Percentiles rank a stretch among this genome's conserved stretches.
phyloP scores from a whole-genome alignment of 1,139 yeast species.

The Hyphopichia wangnamkhiaoensis region DNA sequence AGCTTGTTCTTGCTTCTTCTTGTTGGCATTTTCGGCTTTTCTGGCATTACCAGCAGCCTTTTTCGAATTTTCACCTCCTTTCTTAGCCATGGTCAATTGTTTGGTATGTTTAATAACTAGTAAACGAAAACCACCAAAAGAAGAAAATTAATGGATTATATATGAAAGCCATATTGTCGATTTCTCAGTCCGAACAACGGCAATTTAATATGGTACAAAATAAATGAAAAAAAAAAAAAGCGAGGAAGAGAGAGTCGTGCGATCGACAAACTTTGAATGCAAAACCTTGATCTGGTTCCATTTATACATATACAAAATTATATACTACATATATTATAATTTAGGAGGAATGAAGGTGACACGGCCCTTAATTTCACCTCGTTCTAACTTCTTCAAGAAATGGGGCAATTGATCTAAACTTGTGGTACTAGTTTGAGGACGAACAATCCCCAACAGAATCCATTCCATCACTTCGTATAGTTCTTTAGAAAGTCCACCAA shows the following conservation, averaged over 20 bases:
- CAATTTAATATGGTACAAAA: background rate
- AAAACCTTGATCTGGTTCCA: no score
- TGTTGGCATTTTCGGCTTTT: conserved; percentile 67
- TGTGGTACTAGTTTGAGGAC: conserved; percentile 35
- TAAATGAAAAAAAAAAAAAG: background rate
- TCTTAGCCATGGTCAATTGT: conserved; percentile 60
- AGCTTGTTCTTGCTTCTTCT: conserved; percentile 56
- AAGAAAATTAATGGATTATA: background rate
- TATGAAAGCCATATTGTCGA: no score
- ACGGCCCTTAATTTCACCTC: conserved; percentile 46
- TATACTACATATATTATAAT: background rate
- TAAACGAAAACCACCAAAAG: background rate
- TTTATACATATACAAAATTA: background rate
- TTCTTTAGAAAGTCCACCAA: conserved; percentile 50
- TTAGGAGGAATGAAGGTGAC: conserved; percentile 40
- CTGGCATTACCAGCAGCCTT: conserved; percentile 72
- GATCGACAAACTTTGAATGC: background rate
- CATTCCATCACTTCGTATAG: conserved; percentile 47
- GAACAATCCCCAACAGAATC: conserved; percentile 41
- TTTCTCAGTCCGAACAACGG: conserved; percentile 4
- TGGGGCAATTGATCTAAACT: conserved; percentile 39
- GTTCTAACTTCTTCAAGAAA: conserved; percentile 33
- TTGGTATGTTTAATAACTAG: no score
- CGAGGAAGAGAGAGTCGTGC: background rate
- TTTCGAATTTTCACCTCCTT: conserved; percentile 58